Conservation (phyloP, 177 flowering plant genomes). For the Tripterygium wilfordii region DNA sequence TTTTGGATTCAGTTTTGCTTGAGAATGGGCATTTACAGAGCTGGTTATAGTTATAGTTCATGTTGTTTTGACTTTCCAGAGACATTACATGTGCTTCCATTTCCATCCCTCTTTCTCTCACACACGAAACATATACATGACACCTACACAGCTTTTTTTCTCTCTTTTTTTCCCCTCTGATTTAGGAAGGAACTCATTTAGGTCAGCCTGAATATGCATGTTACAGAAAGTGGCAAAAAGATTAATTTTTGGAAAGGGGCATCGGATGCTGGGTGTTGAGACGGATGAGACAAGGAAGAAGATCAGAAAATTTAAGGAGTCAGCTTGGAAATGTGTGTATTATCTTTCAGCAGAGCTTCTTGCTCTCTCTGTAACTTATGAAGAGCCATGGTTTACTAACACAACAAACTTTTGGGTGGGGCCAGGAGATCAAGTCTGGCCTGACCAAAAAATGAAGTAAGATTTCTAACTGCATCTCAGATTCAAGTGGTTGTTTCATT, state of each 20-base stretch:
- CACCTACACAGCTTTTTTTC: background rate
- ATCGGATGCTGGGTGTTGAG: constrained; percentile 10
- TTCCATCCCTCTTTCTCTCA: no score
- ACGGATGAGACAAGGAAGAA: constrained; percentile 34
- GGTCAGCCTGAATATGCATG: background rate
- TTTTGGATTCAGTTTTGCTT: no score
- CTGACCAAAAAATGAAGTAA: constrained; percentile 75
- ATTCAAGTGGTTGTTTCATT: background rate
- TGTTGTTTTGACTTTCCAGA: no score
- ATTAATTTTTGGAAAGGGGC: constrained; percentile 14
- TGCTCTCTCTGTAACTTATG: constrained; percentile 58
- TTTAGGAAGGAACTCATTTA: background rate
- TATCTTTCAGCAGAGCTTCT: constrained; percentile 73
- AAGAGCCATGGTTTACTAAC: constrained; percentile 85
- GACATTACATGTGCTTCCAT: no score
- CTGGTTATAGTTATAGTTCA: no score
- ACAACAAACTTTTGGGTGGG: constrained; percentile 79
- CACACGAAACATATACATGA: no score
- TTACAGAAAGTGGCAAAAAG: constrained; percentile 18
- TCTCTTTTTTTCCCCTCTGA: background rate
- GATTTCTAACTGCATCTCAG: constrained; percentile 9
- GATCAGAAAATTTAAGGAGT: constrained; percentile 75
- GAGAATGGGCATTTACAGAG: no score
- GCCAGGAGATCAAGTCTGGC: constrained; percentile 85
- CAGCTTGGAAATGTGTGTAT: constrained; percentile 87